Evolutionary conservation across 2,329 filamentous ascomycete genomes (phyloP).

Genomic region (Ascochyta koolunga): DNA sequence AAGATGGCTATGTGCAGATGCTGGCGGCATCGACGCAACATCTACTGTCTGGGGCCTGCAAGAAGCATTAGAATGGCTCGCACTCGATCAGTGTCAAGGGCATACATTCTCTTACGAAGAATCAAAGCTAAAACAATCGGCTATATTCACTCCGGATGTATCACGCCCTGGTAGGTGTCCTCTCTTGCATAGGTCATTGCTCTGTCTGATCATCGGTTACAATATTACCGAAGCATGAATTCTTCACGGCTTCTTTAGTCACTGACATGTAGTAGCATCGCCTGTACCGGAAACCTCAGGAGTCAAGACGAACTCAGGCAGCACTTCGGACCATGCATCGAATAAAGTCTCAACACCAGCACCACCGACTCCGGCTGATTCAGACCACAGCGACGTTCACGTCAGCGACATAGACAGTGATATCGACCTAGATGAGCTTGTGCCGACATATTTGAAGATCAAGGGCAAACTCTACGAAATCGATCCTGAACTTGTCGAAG

Average conservation of each 20-base stretch:
- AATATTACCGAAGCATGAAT: neutral
- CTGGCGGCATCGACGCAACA: conserved; percentile 57
- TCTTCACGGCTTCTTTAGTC: neutral
- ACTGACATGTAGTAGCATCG: neutral
- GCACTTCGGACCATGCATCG: neutral
- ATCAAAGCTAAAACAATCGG: conserved; percentile 22
- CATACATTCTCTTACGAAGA: conserved; percentile 75
- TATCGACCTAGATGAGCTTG: conserved; percentile 56
- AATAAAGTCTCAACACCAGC: conserved; percentile 2
- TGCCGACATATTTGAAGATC: conserved; percentile 77
- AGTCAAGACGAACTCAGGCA: neutral
- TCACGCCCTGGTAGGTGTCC: conserved; percentile 37
- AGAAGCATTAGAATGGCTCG: conserved; percentile 88
- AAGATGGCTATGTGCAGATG: conserved; percentile 45
- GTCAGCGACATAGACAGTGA: conserved; percentile 59
- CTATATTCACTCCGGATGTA: conserved; percentile 23
- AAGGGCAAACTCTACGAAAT: conserved; percentile 62
- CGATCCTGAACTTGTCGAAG: conserved; percentile 64
- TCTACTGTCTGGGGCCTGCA: conserved; percentile 79
- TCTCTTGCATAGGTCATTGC: neutral
- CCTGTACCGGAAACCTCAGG: neutral
- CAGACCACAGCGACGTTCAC: conserved; percentile 41
- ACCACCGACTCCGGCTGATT: conserved; percentile 8
- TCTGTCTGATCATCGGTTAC: neutral
- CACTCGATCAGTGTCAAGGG: conserved; percentile 71